phyloP scores from a whole-genome alignment of 208 protist genomes.

The Trypanosoma theileri region DNA sequence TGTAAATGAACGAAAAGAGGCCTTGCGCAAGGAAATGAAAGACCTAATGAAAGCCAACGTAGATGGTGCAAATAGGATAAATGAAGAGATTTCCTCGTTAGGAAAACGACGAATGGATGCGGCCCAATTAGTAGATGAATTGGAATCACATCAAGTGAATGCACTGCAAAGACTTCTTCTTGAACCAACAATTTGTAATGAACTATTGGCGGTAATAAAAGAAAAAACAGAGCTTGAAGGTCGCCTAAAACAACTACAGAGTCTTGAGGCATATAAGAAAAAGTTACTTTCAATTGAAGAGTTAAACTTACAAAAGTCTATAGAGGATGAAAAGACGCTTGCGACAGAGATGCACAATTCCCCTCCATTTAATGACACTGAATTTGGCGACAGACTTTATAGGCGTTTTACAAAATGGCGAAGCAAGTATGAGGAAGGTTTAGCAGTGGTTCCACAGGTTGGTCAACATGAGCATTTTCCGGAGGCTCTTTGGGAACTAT shows the following conservation, averaged over 20 bases:
- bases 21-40: constrained; percentile 65
- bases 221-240: constrained; percentile 31
- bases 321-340: constrained; percentile 42
- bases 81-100: constrained; percentile 47
- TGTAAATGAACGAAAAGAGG: constrained; percentile 59
- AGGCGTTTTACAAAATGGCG: constrained; percentile 73
- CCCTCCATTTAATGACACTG: constrained; percentile 62
- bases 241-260: constrained; percentile 31
- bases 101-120: constrained; percentile 44
- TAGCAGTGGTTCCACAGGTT: constrained; percentile 31
- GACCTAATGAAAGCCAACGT: constrained; percentile 58
- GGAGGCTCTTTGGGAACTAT: constrained; percentile 53
- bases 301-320: constrained; percentile 29
- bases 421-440: constrained; percentile 59
- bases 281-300: constrained; percentile 32
- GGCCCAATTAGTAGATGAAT: constrained; percentile 52
- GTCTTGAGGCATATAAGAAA: constrained; percentile 36
- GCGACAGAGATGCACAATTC: constrained; percentile 28
- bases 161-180: constrained; percentile 63
- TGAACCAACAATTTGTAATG: constrained; percentile 27
- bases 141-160: constrained; percentile 74
- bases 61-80: constrained; percentile 36
- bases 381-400: constrained; percentile 64
- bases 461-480: constrained; percentile 44
- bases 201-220: constrained; percentile 25